Evolutionary conservation across 192 early-diverging fungal genomes (phyloP), one percentile per base, ranked within the genome.

Genomic region (Lobosporangium transversale): DNA sequence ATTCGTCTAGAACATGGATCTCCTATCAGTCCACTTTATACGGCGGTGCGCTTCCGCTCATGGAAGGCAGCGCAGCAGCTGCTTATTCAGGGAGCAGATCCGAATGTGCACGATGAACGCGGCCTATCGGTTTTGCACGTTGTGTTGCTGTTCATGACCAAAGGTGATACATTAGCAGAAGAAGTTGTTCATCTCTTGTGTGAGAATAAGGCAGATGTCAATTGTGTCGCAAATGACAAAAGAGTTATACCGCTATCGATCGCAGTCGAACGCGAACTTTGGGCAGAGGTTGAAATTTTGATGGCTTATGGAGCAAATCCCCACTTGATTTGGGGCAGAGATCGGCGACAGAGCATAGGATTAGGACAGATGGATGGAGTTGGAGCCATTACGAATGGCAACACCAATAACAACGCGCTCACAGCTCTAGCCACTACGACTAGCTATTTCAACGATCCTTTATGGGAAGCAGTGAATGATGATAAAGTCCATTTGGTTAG

Each of bases 251-350:
- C 73, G 3, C 44, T 76, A 5, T 44, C 57, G 27, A 79, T 70
- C 20, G 76, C 76, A 4, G 76, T 71, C 15, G 76, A 79, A 17
- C 67, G 76, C 9, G 67, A 66, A 24, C 48, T 79, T 8, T 79
- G 68, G 69, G 76, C 67, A 11, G 76, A 79, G 55, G 76, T 60
- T 8, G 76, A 71, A 56, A 79, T 79, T 30, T 17, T 69, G 52
- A 79, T 79, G 76, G 76, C 76, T 10, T 76, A 67, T 26, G 73
- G 73, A n/a, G 73, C 73, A 7, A 76, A 76, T 24, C 73, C 73
- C 17, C 67, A 76, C 49, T 23, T 76, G 58, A 76, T 76, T 15
- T 76, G 64, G 73, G 64, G 73, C 2, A 40, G 65, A 12, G 73
- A 76, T n/a, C 20, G 73, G 15, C 55, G 73, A 1, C 59, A 61